Evolutionary conservation across 371 early-diverging fungal species (phyloP).

Genomic region (Mortierella sp.): DNA sequence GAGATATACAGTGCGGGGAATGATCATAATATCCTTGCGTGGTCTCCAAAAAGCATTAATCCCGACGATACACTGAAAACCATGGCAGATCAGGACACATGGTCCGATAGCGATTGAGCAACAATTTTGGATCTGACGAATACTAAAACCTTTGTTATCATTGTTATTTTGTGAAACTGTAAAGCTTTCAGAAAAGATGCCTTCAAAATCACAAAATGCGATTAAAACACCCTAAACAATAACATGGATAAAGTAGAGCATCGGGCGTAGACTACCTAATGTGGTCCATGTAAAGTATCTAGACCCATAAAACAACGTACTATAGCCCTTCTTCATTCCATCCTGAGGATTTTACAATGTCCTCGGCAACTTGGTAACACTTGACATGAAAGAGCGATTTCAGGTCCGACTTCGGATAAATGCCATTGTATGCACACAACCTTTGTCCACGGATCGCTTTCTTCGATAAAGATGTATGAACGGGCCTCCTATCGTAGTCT

Average conservation of each 20-base stretch:
- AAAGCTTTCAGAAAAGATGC: background rate
- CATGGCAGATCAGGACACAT: slow-evolving; percentile 58
- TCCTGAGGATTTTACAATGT: no score
- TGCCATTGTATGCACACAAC: slow-evolving; percentile 8
- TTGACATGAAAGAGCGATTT: background rate
- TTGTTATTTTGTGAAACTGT: background rate
- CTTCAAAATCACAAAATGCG: background rate
- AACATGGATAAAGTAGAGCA: background rate
- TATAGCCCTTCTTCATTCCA: no score
- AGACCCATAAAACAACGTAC: no score
- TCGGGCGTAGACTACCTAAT: no score
- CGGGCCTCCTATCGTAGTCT: background rate
- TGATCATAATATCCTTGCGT: slow-evolving; percentile 75
- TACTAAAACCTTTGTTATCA: background rate
- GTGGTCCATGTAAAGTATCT: no score
- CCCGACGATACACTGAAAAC: slow-evolving; percentile 24
- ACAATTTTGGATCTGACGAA: background rate
- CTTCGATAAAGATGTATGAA: slow-evolving; percentile 8
- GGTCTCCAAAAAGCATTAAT: slow-evolving; percentile 66
- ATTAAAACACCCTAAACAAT: background rate
- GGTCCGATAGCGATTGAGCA: slow-evolving; percentile 59
- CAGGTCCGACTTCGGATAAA: slow-evolving; percentile 6
- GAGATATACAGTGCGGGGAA: slow-evolving; percentile 78
- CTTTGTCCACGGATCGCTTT: slow-evolving; percentile 9
- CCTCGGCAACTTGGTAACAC: no score